Percentiles rank a stretch among this genome's conserved stretches.
These are phyloP conservation scores for Trichosporon coremiiforme DNA, from an alignment of 1,284 basidiomycete genomes.

Conservation along the genomic window DNA sequence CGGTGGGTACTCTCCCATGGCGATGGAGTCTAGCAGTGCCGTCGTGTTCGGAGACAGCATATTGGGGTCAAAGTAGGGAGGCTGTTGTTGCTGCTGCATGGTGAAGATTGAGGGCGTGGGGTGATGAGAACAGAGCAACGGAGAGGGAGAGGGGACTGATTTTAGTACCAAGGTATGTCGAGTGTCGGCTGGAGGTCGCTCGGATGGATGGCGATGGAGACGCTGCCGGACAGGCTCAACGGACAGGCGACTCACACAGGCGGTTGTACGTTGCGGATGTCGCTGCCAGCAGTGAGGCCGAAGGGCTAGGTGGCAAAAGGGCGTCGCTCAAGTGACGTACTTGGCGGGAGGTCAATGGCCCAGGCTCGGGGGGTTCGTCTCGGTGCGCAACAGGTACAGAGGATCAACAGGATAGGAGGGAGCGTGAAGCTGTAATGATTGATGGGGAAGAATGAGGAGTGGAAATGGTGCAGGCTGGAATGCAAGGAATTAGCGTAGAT, in stretches of 20 bases:
- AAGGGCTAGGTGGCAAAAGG: conserved; percentile 6
- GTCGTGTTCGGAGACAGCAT: conserved; percentile 52
- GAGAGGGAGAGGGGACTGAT: background rate
- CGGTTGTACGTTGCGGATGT: background rate
- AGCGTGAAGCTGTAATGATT: background rate
- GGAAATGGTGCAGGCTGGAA: background rate
- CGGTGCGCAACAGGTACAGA: background rate
- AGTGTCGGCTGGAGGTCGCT: conserved; percentile 2
- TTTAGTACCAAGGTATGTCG: background rate
- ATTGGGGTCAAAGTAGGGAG: conserved; percentile 26
- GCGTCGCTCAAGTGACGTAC: background rate
- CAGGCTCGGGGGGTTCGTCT: background rate
- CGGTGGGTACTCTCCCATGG: conserved; percentile 22
- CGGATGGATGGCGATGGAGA: conserved; percentile 4
- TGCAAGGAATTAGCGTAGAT: background rate
- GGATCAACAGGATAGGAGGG: background rate
- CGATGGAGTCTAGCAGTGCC: conserved; percentile 49
- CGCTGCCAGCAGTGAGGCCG: conserved; percentile 4
- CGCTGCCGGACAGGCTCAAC: background rate
- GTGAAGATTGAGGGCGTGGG: background rate
- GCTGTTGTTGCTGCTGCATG: conserved; percentile 7
- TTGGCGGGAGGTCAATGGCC: background rate
- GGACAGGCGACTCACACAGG: background rate
- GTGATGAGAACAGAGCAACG: background rate
- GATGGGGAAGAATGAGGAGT: background rate